Evolutionary conservation across 345 rosid genomes (phyloP).

Genomic region (Eucalyptus viminalis): DNA sequence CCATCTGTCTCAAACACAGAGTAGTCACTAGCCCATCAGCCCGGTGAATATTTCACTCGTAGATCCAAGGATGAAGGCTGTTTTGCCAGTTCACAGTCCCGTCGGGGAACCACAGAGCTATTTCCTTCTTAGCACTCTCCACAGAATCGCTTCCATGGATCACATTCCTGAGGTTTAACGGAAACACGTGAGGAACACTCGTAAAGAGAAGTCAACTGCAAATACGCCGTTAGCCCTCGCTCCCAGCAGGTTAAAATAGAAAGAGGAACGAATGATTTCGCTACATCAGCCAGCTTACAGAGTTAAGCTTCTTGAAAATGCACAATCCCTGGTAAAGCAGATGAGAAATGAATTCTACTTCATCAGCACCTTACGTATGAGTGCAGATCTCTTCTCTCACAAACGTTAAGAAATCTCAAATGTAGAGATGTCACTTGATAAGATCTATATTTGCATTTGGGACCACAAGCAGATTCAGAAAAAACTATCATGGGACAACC

Average conservation of each 20-base stretch:
- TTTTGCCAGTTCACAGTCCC: conserved; percentile 71
- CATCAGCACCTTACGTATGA: neutral
- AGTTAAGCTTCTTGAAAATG: neutral
- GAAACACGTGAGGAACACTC: neutral
- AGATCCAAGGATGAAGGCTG: conserved; percentile 79
- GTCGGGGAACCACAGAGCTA: conserved; percentile 88
- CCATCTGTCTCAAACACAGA: neutral
- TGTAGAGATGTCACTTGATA: neutral
- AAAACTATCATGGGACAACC: neutral
- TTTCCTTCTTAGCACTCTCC: conserved; percentile 81
- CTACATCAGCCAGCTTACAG: neutral
- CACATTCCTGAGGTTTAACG: conserved; percentile 42
- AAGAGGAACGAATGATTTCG: neutral
- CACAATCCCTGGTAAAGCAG: neutral
- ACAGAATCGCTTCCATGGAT: conserved; percentile 94
- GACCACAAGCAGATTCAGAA: neutral
- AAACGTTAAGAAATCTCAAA: neutral
- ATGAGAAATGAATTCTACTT: neutral
- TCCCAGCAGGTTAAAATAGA: neutral
- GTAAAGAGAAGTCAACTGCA: neutral
- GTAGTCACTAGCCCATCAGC: neutral
- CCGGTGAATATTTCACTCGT: conserved; percentile 18
- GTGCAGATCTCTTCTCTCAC: neutral
- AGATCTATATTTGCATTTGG: neutral
- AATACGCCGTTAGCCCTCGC: neutral